These are phyloP conservation scores for Venturia oleaginea DNA, from an alignment of 2,329 filamentous ascomycete genomes.

Conservation along the genomic window DNA sequence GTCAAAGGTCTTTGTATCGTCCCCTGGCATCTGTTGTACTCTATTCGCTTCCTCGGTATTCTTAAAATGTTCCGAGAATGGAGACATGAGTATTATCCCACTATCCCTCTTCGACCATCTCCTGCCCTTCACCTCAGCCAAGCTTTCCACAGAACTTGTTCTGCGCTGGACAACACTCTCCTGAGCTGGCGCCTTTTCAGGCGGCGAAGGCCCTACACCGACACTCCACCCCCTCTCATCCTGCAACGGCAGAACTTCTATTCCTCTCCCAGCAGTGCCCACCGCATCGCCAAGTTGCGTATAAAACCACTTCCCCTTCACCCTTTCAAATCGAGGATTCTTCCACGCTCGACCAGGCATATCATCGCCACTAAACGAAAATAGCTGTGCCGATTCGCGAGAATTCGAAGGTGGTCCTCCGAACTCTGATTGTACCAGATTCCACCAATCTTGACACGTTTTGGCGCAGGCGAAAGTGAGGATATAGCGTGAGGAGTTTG, in stretches of 20 bases:
- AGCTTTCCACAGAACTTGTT: neutral
- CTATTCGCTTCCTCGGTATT: neutral
- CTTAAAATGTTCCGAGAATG: neutral
- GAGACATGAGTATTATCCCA: constrained; percentile 9
- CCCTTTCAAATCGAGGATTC: neutral
- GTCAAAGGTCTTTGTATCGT: neutral
- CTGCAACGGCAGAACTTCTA: constrained; percentile 10
- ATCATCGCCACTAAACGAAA: constrained; percentile 13
- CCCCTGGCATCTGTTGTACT: neutral
- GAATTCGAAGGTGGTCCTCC: constrained; percentile 3
- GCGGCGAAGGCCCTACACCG: neutral
- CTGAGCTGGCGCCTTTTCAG: neutral
- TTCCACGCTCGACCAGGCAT: constrained; percentile 5
- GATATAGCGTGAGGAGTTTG: constrained; percentile 8
- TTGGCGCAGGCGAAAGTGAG: constrained; percentile 11
- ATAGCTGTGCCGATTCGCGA: constrained; percentile 10
- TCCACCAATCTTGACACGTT: constrained; percentile 9
- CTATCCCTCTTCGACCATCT: constrained; percentile 10
- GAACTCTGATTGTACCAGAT: neutral
- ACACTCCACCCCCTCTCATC: constrained; percentile 11
- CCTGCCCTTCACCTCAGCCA: neutral
- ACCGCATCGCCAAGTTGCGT: constrained; percentile 7
- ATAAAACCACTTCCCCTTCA: constrained; percentile 13
- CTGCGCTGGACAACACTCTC: neutral
- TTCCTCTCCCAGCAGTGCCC: neutral